Conservation (phyloP, 2,329 filamentous ascomycete species). For the Fusarium decemcellulare region DNA sequence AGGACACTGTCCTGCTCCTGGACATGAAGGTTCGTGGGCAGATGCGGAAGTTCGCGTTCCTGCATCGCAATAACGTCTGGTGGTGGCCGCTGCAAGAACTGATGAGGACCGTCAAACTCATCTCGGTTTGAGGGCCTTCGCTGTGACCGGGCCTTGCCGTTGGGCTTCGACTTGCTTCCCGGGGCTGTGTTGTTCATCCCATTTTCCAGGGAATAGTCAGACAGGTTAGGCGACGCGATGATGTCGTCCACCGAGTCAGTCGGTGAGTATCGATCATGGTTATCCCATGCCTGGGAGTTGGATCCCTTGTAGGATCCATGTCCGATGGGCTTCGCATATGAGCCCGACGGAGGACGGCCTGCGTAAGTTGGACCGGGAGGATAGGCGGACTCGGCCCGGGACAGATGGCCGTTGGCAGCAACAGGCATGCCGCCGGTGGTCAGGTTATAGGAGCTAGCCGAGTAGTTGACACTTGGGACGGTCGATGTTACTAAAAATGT, state of each 20-base stretch:
- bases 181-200: conserved; percentile 57
- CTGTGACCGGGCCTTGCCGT: conserved; percentile 68
- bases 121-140: conserved; percentile 85
- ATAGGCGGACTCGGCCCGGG: conserved; percentile 58
- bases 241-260: conserved; percentile 72
- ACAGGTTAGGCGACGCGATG: conserved; percentile 69
- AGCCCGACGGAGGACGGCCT: conserved; percentile 58
- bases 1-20: conserved; percentile 89
- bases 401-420: conserved; percentile 54
- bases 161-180: conserved; percentile 60
- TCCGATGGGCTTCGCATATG: conserved; percentile 50
- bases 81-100: conserved; percentile 81
- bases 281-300: conserved; percentile 62
- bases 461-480: conserved; percentile 60
- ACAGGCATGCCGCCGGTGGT: conserved; percentile 38
- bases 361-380: conserved; percentile 57
- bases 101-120: conserved; percentile 90
- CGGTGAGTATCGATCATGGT: conserved; percentile 67
- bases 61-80: conserved; percentile 80
- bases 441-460: conserved; percentile 52
- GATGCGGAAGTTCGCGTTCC: conserved; percentile 84
- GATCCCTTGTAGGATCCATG: conserved; percentile 58
- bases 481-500: conserved; percentile 52
- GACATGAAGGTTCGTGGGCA: conserved; percentile 85
- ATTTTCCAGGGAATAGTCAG: conserved; percentile 73